Base-by-base conservation (phyloP, 177 flowering plant species). In the Telopea speciosissima region DNA sequence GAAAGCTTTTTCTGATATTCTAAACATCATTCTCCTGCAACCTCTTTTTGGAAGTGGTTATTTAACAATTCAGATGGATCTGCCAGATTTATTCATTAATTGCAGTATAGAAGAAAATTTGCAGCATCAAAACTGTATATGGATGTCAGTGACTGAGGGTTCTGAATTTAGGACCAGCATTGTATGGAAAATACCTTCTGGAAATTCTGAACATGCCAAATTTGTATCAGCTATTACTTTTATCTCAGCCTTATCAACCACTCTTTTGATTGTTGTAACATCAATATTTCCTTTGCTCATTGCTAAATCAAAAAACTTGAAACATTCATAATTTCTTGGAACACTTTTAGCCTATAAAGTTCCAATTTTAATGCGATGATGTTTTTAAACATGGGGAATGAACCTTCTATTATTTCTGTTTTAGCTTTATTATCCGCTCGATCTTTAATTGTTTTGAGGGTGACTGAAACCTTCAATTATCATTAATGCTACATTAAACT, bases 111-210 rank as follows among this genome's bases (percentile, higher is more conserved):
- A 79, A 71, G 77, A 65, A 31, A 61, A 67, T 11, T 26, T 63
- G 3, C 40, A 31, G n/a, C 26, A 66, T 8, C 70, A 62, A 45
- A 77, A 74, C 68, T 88, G 91, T 63, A 63, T 81, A 13, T 71
- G 83, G 70, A 45, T 62, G 65, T 54, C 71, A 12, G 64, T 52
- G 13, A 70, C 22, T 69, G 63, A 70, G 8, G 66, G 16, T n/a
- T 59, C 66, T 13, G 64, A 69, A 66, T 21, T 45, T 17, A 70
- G 28, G 7, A 58, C 22, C 23, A 72, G 40, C 60, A 19, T 81
- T 54, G 75, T 73, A 2, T 90, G 96, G 97, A 79, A 68, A 31
- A 69, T 89, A 72, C 94, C 97, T 44, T 77, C 85, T 66, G 98
- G 97, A 8, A 84, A 68, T 17, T 75, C 73, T 67, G 75, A 78